phyloP scores from a whole-genome alignment of 176 grass and related monocot species.

The Canna indica region DNA sequence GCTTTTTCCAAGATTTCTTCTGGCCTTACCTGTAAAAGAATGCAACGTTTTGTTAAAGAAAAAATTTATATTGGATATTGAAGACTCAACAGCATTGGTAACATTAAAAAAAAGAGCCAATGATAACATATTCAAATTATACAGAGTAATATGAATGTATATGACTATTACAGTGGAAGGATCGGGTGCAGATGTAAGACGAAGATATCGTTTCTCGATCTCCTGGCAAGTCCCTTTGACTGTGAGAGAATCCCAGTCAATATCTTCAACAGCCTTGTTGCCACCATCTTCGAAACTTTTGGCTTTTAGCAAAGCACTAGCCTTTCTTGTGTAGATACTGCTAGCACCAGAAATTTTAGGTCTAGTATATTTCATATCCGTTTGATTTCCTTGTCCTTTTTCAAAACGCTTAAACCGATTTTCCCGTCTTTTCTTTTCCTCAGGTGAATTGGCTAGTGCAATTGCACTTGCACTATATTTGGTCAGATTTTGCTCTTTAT shows the following conservation, averaged over 20 bases:
- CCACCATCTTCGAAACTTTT: constrained; percentile 47
- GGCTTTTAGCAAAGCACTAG: constrained; percentile 40
- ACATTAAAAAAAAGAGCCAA: constrained; percentile 4
- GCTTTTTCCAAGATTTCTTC: constrained; percentile 92
- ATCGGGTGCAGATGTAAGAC: constrained; percentile 87
- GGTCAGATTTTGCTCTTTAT: constrained; percentile 70
- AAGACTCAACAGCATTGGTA: constrained; percentile 9
- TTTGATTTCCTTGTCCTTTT: constrained; percentile 36
- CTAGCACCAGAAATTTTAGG: constrained; percentile 35
- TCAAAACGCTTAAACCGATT: constrained; percentile 93
- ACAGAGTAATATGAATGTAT: neutral
- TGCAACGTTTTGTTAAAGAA: neutral
- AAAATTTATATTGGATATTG: constrained; percentile 8
- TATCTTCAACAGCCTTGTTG: constrained; percentile 76
- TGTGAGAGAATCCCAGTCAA: constrained; percentile 89
- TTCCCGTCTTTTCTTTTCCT: constrained; percentile 86
- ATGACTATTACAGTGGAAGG: constrained; percentile 51
- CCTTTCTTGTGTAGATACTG: constrained; percentile 40
- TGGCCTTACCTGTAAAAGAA: constrained; percentile 59
- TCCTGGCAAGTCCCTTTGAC: constrained; percentile 86
- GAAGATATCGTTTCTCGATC: constrained; percentile 88
- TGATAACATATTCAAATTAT: neutral
- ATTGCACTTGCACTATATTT: constrained; percentile 71
- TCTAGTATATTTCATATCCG: constrained; percentile 32
- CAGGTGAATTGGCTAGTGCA: constrained; percentile 57